Evolutionary conservation across 345 rosid genomes (phyloP), one percentile per base, ranked within the genome.

Genomic region (Raphanus sativus): DNA sequence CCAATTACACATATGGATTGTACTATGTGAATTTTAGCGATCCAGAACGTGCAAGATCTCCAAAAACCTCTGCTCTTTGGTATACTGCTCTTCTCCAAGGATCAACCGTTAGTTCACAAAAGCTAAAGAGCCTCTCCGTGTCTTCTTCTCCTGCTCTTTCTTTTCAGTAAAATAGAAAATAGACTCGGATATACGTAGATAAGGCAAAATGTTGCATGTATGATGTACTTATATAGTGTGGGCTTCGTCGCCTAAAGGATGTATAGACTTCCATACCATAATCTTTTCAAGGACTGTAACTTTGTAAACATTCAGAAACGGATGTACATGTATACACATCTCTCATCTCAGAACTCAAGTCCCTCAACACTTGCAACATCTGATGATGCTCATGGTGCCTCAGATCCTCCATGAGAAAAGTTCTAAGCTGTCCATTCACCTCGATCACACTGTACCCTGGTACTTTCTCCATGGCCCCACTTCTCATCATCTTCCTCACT

Each of bases 371-470:
- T 52, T 71, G 79, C 54, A 75, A n/a, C 10, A 86, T 85, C 32
- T 77, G 81, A 79, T 76, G 73, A 66, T 73, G 81, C 69, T 83
- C 83, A 69, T 64, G 24, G 42, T 86, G 92, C 66, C 85, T 86
- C 67, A 85, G 81, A 85, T 89, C 92, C 85, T 85, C 91, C 88
- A 75, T 87, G 13, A 86, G 73, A 83, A 87, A 91, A 62, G 84
- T 86, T 71, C 77, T 79, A 66, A 78, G 86, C 76, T 85, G 60
- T 12, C 91, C 97, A 29, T 88, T 83, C 42, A 86, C 86, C 74
- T 89, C 89, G 28, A 85, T 85, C 10, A 81, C 85, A 76, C 95
- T 87, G 62, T 36, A 80, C 17, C 96, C 96, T 4, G 97, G 91
- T 24, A 83, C 83, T 77, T 91, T 93, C 87, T 84, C 86, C 82